A percentile compares a stretch with the other conserved stretches of the same genome.
Evolutionary conservation across 768 basidiomycete genomes (phyloP).

Genomic region (Lactarius pseudohatsudake): DNA sequence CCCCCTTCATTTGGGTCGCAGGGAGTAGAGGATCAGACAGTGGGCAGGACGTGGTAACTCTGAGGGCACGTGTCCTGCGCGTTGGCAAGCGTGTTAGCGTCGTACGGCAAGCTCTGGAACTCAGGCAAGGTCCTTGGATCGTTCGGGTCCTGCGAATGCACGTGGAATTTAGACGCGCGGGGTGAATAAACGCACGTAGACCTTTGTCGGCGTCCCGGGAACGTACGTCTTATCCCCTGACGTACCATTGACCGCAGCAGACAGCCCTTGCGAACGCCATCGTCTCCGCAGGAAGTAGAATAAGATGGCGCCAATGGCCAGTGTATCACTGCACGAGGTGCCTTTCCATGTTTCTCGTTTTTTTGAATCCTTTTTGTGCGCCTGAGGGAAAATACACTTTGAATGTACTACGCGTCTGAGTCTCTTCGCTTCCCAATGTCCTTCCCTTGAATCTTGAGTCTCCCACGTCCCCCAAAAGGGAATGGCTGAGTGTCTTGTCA

Average conservation of each 20-base stretch:
- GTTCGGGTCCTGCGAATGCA: conserved; percentile 5
- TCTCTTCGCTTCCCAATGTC: too few species aligned
- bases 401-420: too few species aligned
- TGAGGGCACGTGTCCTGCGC: background rate
- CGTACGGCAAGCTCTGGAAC: background rate
- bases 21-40: background rate
- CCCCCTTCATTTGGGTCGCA: background rate
- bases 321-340: too few species aligned
- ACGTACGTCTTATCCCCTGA: background rate
- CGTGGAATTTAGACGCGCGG: background rate
- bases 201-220: conserved; percentile 2
- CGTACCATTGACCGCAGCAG: background rate
- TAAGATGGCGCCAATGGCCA: background rate
- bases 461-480: too few species aligned
- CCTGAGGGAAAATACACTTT: too few species aligned
- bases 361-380: too few species aligned
- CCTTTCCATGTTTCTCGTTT: too few species aligned
- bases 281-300: background rate
- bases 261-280: background rate
- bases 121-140: conserved; percentile 16
- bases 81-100: background rate
- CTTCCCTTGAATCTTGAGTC: too few species aligned
- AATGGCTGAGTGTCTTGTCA: too few species aligned
- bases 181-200: conserved; percentile 14
- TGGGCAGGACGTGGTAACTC: conserved; percentile 8